Base-by-base conservation (phyloP, 2,329 filamentous ascomycete species). In the Ceratocystis variospora region DNA sequence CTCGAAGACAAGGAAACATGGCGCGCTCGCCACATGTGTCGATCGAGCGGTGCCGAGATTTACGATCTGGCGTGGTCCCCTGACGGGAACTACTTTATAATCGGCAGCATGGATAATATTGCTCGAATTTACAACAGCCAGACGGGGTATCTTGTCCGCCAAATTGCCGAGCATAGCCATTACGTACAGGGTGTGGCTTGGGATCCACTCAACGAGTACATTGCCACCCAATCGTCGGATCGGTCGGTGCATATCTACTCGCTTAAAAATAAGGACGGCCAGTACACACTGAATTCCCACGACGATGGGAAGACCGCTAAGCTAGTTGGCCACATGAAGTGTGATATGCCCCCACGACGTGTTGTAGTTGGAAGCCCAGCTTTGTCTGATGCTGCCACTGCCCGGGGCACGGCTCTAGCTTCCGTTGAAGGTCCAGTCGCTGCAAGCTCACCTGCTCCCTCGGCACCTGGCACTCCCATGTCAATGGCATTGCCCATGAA, bases 1-100 rank as follows among this genome's bases (percentile, higher is more conserved):
- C 81, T 87, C 66, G 94, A 96, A 71, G 94, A 99, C 75, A 96
- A 96, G 76, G 94, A 99, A 77, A 89, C 89, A 70, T 99, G 94
- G 94, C 83, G 93, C 69, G 88, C 93, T 69, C 97, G 96, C 78
- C 90, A 96, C 74, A 97, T 97, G 94, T 97, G 92, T 76, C 86
- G 94, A 69, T 96, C 92, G 59, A 90, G 89, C 69, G 93, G 92
- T 45, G 90, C 92, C 10, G 94, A 99, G 75, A 97, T 99, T 71
- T 99, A 99, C 77, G 94, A 99, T 76, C 79, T 99, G 67, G 94
- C 94, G 63, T 99, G 94, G 95, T 97, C 94, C 62, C 95, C 95
- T n/a, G 94, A 99, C 75, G 91, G 89, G 48, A 80, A 87, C 48
- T 94, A 95, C 78, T 96, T 99, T 79, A 96, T 99, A 72, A 96